These are phyloP conservation scores for Trichoderma reesei DNA, from an alignment of 495 filamentous ascomycete genomes.

Conservation along the genomic window DNA sequence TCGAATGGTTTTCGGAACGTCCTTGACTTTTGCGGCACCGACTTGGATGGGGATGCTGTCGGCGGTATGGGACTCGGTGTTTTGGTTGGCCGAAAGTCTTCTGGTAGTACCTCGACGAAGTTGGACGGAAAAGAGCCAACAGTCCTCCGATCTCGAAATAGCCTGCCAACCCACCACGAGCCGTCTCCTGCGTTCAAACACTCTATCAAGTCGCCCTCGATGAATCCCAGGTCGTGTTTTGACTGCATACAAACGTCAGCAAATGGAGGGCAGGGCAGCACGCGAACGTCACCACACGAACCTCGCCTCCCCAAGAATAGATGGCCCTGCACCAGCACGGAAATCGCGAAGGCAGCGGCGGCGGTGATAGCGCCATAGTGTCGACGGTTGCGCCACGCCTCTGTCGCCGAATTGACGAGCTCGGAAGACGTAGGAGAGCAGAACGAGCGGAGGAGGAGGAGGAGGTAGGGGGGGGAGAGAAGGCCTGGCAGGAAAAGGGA, in stretches of 20 bases:
- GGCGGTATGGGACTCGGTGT: constrained; percentile 62
- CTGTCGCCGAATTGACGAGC: neutral
- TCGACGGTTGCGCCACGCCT: constrained; percentile 5
- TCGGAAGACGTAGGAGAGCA: neutral
- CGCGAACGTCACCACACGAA: constrained; percentile 25
- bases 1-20: constrained; percentile 63
- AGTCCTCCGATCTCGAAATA: constrained; percentile 76
- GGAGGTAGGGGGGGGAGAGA: neutral
- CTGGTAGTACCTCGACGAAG: constrained; percentile 83
- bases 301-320: constrained; percentile 96
- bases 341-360: constrained; percentile 68
- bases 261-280: constrained; percentile 13
- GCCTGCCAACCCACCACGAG: constrained; percentile 92
- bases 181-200: constrained; percentile 96
- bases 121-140: constrained; percentile 93
- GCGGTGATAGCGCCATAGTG: constrained; percentile 46
- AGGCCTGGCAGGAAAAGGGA: neutral
- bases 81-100: constrained; percentile 70
- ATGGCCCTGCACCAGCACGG: constrained; percentile 94
- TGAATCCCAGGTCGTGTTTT: constrained; percentile 87
- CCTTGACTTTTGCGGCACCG: constrained; percentile 47
- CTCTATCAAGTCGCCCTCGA: constrained; percentile 96
- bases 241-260: constrained; percentile 39
- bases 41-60: constrained; percentile 41
- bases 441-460: neutral